phyloP scores from a whole-genome alignment of 2,329 filamentous ascomycete genomes.

The Penicillium sp. region DNA sequence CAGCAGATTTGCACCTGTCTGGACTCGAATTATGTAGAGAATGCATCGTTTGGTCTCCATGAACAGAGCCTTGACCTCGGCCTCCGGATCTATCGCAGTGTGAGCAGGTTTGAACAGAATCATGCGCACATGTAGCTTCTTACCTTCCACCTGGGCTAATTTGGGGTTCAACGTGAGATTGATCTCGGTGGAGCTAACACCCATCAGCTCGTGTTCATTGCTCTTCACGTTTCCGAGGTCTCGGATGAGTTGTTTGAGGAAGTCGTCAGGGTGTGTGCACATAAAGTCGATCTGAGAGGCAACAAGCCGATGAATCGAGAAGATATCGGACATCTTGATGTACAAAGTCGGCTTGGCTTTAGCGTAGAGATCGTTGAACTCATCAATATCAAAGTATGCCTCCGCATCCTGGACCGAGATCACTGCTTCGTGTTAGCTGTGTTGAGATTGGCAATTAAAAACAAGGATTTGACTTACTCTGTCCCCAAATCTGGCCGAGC shows the following conservation, averaged over 20 bases:
- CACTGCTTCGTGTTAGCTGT: conserved; percentile 50
- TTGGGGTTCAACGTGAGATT: conserved; percentile 87
- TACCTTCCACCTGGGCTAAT: conserved; percentile 76
- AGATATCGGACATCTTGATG: conserved; percentile 97
- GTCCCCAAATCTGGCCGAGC: conserved; percentile 69
- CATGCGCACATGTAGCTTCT: conserved; percentile 13
- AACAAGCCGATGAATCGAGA: conserved; percentile 88
- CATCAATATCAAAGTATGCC: conserved; percentile 93
- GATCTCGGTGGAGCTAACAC: conserved; percentile 82
- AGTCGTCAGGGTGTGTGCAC: conserved; percentile 77
- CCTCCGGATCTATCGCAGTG: conserved; percentile 85
- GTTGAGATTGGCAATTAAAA: not conserved
- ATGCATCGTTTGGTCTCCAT: conserved; percentile 98
- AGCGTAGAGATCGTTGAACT: conserved; percentile 96
- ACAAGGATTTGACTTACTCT: conserved; percentile 46
- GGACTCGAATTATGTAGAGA: conserved; percentile 94
- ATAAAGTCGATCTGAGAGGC: conserved; percentile 73
- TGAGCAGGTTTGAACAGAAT: conserved; percentile 10
- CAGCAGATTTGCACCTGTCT: conserved; percentile 86
- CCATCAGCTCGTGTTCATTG: conserved; percentile 90
- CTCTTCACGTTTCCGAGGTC: conserved; percentile 94
- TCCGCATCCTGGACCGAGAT: conserved; percentile 85
- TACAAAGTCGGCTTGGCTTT: conserved; percentile 97
- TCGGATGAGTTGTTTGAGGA: conserved; percentile 84
- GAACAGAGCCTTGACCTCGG: conserved; percentile 85